Base-by-base conservation (phyloP, 805 yeast genomes). In the Maudiozyma bulderi region DNA sequence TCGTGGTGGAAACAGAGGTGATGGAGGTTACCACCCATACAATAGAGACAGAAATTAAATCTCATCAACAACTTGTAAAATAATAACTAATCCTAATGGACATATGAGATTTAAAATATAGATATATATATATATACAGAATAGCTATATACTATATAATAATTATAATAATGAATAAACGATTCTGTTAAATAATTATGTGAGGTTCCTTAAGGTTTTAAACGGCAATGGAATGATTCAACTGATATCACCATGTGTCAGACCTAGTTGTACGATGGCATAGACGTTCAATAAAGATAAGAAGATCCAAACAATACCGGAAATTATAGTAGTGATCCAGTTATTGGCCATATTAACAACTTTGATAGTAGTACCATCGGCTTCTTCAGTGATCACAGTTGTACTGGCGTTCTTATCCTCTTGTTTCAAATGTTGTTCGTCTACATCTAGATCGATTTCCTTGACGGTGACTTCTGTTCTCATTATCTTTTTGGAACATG, bases 241-340 rank as follows among this genome's bases (percentile, higher is more conserved):
- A 39, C 50, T 54, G 20, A 60, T 47, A 43, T 60, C 57, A 15
- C 66, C 67, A 47, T 60, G 62, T 6, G 62, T 54, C 3, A 62
- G 37, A 32, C 67, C 67, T 31, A 63, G 55, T 48, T 73, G 68
- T 1, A 76, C 78, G 50, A 79, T 67, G 51, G 77, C 71, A 53
- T 85, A 89, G 15, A 84, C 72, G 61, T 89, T 90, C 59, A 87
- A 71, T n/a, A 77, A 73, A 0, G 84, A 67, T 38, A 90, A 77
- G 52, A 84, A 81, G 1, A 81, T 54, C 95, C 96, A 89, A 5
- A 89, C 73, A 2, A 72, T 31, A 3, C 74, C 58, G 0, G 82
- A 86, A 2, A 78, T 44, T 1, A 69, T 53, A 0, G 82, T 75
- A 33, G 81, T 75, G 10, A 76, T 47, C 78, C 81, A 75, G 42